Conservation (phyloP, 495 filamentous ascomycete genomes). For the Aspergillus funiculosus region DNA sequence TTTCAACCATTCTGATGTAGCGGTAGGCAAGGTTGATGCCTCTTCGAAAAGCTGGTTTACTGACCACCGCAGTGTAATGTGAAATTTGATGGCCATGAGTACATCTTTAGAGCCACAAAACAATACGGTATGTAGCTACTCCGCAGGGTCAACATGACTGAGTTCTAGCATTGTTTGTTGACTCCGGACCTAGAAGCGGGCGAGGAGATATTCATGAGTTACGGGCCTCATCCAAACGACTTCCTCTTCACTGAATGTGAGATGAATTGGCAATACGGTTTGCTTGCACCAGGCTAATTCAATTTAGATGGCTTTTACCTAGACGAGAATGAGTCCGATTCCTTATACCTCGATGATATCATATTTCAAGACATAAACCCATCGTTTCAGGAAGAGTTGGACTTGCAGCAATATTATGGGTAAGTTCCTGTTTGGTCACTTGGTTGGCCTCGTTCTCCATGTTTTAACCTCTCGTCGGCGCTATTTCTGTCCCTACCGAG, state of each 20-base stretch:
- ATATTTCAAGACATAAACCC: slow-evolving; percentile 50
- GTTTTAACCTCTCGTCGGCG: background rate
- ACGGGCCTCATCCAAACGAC: slow-evolving; percentile 75
- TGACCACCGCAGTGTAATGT: slow-evolving; percentile 51
- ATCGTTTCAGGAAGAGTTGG: slow-evolving; percentile 45
- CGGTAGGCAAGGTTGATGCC: slow-evolving; percentile 26
- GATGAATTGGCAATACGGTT: slow-evolving; percentile 6
- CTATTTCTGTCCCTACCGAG: slow-evolving; percentile 4
- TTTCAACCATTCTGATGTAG: slow-evolving; percentile 69
- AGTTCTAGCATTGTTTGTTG: background rate
- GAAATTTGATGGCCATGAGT: slow-evolving; percentile 51
- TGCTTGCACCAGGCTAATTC: background rate
- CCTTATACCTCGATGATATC: slow-evolving; percentile 60
- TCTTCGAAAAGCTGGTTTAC: background rate
- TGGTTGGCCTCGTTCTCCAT: background rate
- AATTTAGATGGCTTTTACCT: slow-evolving; percentile 67
- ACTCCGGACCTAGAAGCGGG: slow-evolving; percentile 36
- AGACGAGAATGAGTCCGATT: slow-evolving; percentile 60
- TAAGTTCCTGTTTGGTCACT: slow-evolving; percentile 21
- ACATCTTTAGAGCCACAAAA: slow-evolving; percentile 51
- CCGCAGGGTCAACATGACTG: background rate
- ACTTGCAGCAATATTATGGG: slow-evolving; percentile 58
- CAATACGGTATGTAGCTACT: slow-evolving; percentile 44
- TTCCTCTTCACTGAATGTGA: slow-evolving; percentile 72
- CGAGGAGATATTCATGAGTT: slow-evolving; percentile 74